Base-by-base conservation (phyloP, 768 basidiomycete genomes). In the Zangia roseola region DNA sequence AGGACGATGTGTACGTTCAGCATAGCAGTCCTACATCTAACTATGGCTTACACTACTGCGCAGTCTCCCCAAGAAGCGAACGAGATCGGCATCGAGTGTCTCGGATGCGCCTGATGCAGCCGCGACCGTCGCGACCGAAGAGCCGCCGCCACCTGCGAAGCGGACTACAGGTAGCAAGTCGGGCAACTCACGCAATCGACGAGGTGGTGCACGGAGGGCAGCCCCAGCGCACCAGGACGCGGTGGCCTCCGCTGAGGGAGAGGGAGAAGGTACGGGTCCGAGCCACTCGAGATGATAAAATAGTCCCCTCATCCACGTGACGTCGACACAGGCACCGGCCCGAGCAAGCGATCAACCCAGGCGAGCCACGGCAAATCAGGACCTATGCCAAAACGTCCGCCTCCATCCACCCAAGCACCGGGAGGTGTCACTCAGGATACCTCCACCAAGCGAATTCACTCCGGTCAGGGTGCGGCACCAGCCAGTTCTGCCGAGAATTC, bases 31-130 rank as follows among this genome's bases (percentile, higher is more conserved):
- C 6, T 38, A 25, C 7, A 37, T 37, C 52, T 17, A 23, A 47
- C 20, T 39, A 40, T 35, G 23, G 26, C 58, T 58, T 41, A 64
- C 44, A 16, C 50, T 28, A 14, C 17, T 28, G 33, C 57, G 13
- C 61, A 84, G 80, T 48, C 64, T 58, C 34, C 68, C 79, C 45
- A 82, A 82, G 68, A 91, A 91, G 69, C 82, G 87, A 36, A 86
- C 84, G 25, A 76, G 88, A 69, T 91, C 89, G 36, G 79, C 82
- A 40, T 91, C 89, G 24, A 82, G 77, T 33, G 73, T 74, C 6
- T 90, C 88, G 34, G 84, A 90, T 63, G 77, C 69, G 19, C 72
- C 70, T 24, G 71, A 74, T 47, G 69, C 61, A 38, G 67, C 74
- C 33, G 64, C 68, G 17, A 65, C 64, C 34, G 65, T 69, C 16